Conservation (phyloP, 1,284 basidiomycete species). For the Ustilago crameri region DNA sequence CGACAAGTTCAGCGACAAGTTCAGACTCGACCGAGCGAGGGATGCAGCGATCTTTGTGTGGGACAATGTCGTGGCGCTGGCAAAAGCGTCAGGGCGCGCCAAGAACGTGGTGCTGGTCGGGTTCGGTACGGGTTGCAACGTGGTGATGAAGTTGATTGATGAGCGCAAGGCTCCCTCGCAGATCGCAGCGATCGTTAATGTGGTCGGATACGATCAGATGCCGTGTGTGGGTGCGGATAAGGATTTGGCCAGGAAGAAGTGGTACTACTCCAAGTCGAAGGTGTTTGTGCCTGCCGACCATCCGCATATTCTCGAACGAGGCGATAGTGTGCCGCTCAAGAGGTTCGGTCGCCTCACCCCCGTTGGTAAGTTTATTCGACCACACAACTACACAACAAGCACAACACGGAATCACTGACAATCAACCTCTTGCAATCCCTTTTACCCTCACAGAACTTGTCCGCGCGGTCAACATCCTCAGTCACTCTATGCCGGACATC, state of each 20-base stretch:
- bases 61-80: slow-evolving; percentile 91
- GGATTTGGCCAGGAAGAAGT: slow-evolving; percentile 26
- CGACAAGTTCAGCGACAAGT: too few relatives aligned
- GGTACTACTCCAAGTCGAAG: slow-evolving; percentile 34
- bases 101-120: slow-evolving; percentile 83
- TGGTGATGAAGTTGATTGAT: slow-evolving; percentile 79
- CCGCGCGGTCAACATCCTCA: slow-evolving; percentile 32
- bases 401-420: background rate
- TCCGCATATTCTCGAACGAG: slow-evolving; percentile 22
- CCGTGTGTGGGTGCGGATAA: slow-evolving; percentile 17
- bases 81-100: slow-evolving; percentile 66
- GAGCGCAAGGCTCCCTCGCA: slow-evolving; percentile 65
- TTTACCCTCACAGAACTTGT: slow-evolving; percentile 11
- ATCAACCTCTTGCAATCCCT: background rate
- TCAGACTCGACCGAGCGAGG: slow-evolving; percentile 1
- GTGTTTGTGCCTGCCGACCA: slow-evolving; percentile 41
- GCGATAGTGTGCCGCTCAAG: slow-evolving; percentile 21
- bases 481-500: slow-evolving; percentile 15
- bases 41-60: slow-evolving; percentile 76
- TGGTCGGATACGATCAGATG: slow-evolving; percentile 50
- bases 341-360: slow-evolving; percentile 32
- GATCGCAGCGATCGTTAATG: slow-evolving; percentile 47
- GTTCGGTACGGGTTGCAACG: slow-evolving; percentile 82
- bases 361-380: slow-evolving; percentile 18
- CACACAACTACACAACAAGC: background rate